These are phyloP conservation scores for Penicillium pulvis DNA, from an alignment of 495 filamentous ascomycete species.

Conservation along the genomic window DNA sequence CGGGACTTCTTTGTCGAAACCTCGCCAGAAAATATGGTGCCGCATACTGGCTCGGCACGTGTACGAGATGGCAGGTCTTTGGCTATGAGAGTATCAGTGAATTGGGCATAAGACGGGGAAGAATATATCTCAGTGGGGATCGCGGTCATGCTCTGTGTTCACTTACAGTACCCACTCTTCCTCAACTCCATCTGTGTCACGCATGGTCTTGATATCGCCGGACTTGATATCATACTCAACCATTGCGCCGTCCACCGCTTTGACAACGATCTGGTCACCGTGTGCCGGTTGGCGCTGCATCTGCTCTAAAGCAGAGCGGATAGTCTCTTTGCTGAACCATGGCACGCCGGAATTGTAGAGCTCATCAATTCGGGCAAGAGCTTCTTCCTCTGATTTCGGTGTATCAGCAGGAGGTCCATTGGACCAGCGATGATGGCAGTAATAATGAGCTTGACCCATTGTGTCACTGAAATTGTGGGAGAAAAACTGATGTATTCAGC, in stretches of 20 bases:
- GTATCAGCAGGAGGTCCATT: slow-evolving; percentile 3
- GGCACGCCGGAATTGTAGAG: slow-evolving; percentile 18
- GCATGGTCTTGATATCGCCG: slow-evolving; percentile 2
- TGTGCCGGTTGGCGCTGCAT: slow-evolving; percentile 6
- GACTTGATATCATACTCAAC: slow-evolving; percentile 10
- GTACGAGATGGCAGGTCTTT: slow-evolving; percentile 12
- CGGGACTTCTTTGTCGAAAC: background rate
- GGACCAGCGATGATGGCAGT: background rate
- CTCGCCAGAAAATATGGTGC: slow-evolving; percentile 3
- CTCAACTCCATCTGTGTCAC: background rate
- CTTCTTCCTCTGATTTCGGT: slow-evolving; percentile 16
- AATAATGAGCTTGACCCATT: slow-evolving; percentile 1
- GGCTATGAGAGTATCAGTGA: slow-evolving; percentile 2
- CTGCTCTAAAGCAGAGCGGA: slow-evolving; percentile 16
- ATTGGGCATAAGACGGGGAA: background rate
- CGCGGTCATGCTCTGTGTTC: background rate
- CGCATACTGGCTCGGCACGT: slow-evolving; percentile 14
- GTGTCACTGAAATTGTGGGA: background rate
- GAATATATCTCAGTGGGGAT: background rate
- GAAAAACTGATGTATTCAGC: background rate
- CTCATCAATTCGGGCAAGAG: slow-evolving; percentile 15
- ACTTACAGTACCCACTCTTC: slow-evolving; percentile 11
- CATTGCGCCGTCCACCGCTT: slow-evolving; percentile 14
- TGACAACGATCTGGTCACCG: slow-evolving; percentile 13
- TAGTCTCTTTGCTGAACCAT: slow-evolving; percentile 22